A percentile compares a stretch with the other conserved stretches of the same genome.
These are phyloP conservation scores for Cardamine chenopodiifolia DNA, from an alignment of 345 rosid species.

Conservation along the genomic window DNA sequence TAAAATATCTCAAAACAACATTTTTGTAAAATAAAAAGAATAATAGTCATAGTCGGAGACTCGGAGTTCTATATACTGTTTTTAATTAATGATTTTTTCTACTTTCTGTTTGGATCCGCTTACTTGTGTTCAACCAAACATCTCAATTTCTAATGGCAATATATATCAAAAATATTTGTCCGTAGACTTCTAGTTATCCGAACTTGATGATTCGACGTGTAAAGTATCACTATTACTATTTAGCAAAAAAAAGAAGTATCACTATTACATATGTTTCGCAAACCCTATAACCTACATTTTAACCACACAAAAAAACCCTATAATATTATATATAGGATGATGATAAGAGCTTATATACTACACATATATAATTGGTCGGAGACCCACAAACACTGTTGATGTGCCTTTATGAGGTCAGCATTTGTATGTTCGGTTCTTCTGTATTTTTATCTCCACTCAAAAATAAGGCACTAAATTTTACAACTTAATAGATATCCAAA, in stretches of 20 bases:
- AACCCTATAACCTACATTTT: neutral
- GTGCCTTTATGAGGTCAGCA: constrained; percentile 28
- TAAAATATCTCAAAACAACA: too few relatives aligned
- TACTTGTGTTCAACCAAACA: neutral
- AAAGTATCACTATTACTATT: neutral
- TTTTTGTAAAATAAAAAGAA: neutral
- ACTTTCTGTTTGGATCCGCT: neutral
- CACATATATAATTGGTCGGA: constrained; percentile 25
- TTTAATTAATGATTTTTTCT: neutral
- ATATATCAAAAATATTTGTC: neutral
- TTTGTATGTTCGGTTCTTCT: constrained; percentile 7
- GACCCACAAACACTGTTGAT: constrained; percentile 39
- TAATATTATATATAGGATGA: neutral
- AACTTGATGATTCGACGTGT: neutral
- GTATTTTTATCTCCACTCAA: constrained; percentile 22
- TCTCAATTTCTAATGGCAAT: neutral
- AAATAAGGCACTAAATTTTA: constrained; percentile 22
- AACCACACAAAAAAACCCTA: neutral
- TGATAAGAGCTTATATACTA: constrained; percentile 15
- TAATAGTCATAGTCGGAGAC: neutral
- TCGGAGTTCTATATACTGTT: neutral
- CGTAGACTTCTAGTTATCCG: neutral
- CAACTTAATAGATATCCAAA: neutral
- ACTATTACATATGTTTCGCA: neutral
- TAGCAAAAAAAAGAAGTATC: too few relatives aligned